Base-by-base conservation (phyloP, 2,329 filamentous ascomycete species). In the Basipetospora chlamydospora region DNA sequence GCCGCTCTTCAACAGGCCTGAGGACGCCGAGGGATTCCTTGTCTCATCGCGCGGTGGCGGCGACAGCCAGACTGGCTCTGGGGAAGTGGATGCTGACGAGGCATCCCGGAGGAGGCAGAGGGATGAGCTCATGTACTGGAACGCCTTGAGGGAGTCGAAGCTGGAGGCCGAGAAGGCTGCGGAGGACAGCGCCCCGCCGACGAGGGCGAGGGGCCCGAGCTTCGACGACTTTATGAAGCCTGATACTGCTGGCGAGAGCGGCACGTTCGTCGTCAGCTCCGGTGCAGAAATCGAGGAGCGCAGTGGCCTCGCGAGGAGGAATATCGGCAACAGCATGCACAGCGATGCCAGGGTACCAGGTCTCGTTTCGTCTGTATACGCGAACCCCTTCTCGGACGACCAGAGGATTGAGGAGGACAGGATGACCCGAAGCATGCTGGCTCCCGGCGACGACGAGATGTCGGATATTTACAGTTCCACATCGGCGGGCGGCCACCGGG, bases 121-220 rank as follows among this genome's bases (percentile, higher is more conserved):
- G 26, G 73, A 78, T 46, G 74, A 79, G 52, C 50, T 79, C 41
- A 59, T 77, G 53, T 77, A 76, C 46, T 79, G 74, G 74, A 79
- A 79, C 47, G 60, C 66, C 3, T 43, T 73, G 22, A 66, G 58
- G 35, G 50, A 73, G 35, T 58, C 66, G 49, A 67, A 67, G 49
- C 49, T 61, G 47, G 56, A 61, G 38, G 35, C 28, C 8, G 38
- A 41, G 17, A 17, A 29, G 28, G 29, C 32, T 25, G 29, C 16
- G 17, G 16, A 16, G 12, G 44, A 42, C 23, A 39, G 44, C 26
- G 39, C 39, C 13, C 42, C 40, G 11, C 38, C 35, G 12, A 30
- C 37, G 2, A 39, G 37, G 11, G 25, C 25, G n/a, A 44, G 54
- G 18, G 59, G 59, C 13, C 60, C 59, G 1, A 65, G 60, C 7